phyloP scores from a whole-genome alignment of 108 stramenopile genomes.

The Aureococcus anophagefferens region DNA sequence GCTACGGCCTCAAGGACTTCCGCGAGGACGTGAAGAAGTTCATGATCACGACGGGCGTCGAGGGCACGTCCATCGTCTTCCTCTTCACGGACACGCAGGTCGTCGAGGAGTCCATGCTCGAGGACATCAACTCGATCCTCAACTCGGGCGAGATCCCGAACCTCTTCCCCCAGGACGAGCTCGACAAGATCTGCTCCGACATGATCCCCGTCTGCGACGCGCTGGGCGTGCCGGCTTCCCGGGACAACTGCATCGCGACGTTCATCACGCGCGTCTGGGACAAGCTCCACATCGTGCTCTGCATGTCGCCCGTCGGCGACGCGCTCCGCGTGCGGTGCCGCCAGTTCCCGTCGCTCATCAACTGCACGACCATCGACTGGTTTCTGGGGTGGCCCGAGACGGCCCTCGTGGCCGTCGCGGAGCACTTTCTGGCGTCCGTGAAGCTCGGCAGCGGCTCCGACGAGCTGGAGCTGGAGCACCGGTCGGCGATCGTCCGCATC shows the following conservation, averaged over 20 bases:
- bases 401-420: constrained; percentile 45
- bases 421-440: constrained; percentile 34
- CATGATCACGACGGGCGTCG: constrained; percentile 47
- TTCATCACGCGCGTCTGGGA: constrained; percentile 49
- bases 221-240: constrained; percentile 47
- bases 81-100: constrained; percentile 59
- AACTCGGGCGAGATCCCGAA: constrained; percentile 58
- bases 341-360: constrained; percentile 52
- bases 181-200: constrained; percentile 39
- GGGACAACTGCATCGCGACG: constrained; percentile 37
- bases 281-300: constrained; percentile 47
- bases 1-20: constrained; percentile 48
- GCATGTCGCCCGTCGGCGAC: constrained; percentile 56
- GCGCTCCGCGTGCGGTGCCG: constrained; percentile 48
- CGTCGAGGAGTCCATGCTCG: constrained; percentile 55
- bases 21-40: constrained; percentile 55
- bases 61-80: constrained; percentile 39
- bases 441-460: constrained; percentile 22
- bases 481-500: constrained; percentile 30
- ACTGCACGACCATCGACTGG: constrained; percentile 61
- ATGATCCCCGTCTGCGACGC: constrained; percentile 45
- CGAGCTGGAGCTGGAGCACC: constrained; percentile 17
- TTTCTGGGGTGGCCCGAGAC: constrained; percentile 50
- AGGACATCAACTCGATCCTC: constrained; percentile 57
- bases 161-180: constrained; percentile 47